Evolutionary conservation across 106 monocot species (phyloP).

Genomic region (Acanthochlamys bracteata): DNA sequence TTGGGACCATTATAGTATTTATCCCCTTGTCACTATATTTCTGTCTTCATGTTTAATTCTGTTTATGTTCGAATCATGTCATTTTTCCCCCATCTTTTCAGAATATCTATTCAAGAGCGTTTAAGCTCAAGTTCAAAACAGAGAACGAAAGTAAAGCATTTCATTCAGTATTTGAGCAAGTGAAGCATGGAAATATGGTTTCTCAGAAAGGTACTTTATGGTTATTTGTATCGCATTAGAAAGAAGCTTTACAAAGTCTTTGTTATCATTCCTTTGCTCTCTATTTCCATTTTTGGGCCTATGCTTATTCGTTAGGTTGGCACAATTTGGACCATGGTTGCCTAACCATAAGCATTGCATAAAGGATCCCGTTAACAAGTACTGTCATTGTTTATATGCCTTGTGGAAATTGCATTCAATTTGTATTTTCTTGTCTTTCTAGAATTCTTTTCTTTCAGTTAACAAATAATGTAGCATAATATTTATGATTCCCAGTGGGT

Average conservation of each 20-base stretch:
- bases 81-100: constrained; percentile 14
- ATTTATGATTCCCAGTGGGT: too few relatives aligned
- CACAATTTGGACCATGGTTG: not conserved
- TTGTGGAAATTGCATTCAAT: too few relatives aligned
- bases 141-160: constrained; percentile 37
- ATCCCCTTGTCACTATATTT: not conserved
- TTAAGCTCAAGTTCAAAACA: constrained; percentile 41
- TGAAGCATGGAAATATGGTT: constrained; percentile 23
- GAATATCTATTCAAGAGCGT: constrained; percentile 47
- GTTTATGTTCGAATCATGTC: not conserved
- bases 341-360: not conserved
- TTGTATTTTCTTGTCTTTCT: too few relatives aligned
- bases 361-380: too few relatives aligned
- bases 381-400: too few relatives aligned
- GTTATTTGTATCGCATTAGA: not conserved
- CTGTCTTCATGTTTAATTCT: not conserved
- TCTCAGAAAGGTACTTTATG: constrained; percentile 22
- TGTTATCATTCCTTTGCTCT: too few relatives aligned
- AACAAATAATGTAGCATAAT: too few relatives aligned
- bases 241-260: not conserved
- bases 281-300: not conserved
- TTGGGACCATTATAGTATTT: not conserved
- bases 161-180: constrained; percentile 32
- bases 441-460: too few relatives aligned
- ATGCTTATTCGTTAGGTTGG: not conserved